Conservation (phyloP, 495 filamentous ascomycete species). For the Penicillium lividum region DNA sequence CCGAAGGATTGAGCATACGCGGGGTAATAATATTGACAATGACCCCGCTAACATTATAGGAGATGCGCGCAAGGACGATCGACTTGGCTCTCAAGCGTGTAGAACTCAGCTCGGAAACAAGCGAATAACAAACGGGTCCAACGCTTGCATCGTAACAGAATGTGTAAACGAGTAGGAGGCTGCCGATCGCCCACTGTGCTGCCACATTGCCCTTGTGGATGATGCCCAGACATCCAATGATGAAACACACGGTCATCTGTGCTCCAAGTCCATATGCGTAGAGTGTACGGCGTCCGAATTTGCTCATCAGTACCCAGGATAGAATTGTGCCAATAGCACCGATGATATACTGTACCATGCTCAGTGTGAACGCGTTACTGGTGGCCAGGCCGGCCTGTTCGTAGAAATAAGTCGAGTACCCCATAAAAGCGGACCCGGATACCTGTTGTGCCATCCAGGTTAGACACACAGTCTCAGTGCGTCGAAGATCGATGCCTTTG, state of each 20-base stretch:
- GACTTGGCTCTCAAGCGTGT: slow-evolving; percentile 62
- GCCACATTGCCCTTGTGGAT: slow-evolving; percentile 37
- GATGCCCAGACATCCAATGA: slow-evolving; percentile 65
- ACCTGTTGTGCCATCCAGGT: slow-evolving; percentile 33
- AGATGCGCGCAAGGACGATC: slow-evolving; percentile 60
- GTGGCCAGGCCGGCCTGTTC: slow-evolving; percentile 58
- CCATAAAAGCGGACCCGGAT: slow-evolving; percentile 22
- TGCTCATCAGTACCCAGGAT: slow-evolving; percentile 34
- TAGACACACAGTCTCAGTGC: slow-evolving; percentile 73
- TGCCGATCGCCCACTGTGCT: slow-evolving; percentile 54
- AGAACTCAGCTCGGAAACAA: slow-evolving; percentile 61
- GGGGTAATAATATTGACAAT: slow-evolving; percentile 64
- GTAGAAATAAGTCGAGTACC: slow-evolving; percentile 67
- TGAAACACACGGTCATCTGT: slow-evolving; percentile 51
- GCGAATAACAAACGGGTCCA: slow-evolving; percentile 62
- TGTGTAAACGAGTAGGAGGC: slow-evolving; percentile 57
- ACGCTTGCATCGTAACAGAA: slow-evolving; percentile 58
- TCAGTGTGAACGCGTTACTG: slow-evolving; percentile 32
- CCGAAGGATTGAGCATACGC: slow-evolving; percentile 67
- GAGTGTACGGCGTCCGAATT: slow-evolving; percentile 55
- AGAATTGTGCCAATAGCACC: slow-evolving; percentile 31
- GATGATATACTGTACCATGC: slow-evolving; percentile 27
- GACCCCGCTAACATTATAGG: slow-evolving; percentile 59
- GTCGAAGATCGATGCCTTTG: slow-evolving; percentile 66
- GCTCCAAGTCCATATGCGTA: slow-evolving; percentile 50